Evolutionary conservation across 805 yeast genomes (phyloP), one percentile per base, ranked within the genome.

Genomic region (Ogataea pignaliae): DNA sequence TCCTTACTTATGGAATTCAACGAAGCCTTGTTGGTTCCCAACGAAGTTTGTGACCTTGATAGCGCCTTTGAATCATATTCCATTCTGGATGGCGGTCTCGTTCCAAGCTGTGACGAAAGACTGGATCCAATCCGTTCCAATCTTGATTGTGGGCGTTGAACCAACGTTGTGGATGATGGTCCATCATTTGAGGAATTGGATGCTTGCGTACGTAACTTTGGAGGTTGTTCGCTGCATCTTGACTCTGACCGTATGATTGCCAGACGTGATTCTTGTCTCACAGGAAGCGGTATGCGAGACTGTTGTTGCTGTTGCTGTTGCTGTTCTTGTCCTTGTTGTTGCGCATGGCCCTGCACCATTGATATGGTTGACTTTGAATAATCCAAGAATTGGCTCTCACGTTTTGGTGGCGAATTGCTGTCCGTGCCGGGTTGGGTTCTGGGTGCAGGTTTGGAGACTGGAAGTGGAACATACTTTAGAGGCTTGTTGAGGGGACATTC

Each of bases 271-370:
- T 57, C 56, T 4, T 59, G 53, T 18, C 61, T 47, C 12, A 36
- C 36, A 1, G 65, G 66, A 15, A 61, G 45, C 3, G 66, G 66
- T n/a, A 61, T 59, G 34, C 33, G 40, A 36, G 52, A 52, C 29
- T 18, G 17, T 29, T 29, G 33, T 21, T 21, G 26, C 4, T 21
- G 4, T 21, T 21, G 36, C 26, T 37, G 39, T 36, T 36, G n/a
- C n/a, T n/a, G n/a, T n/a, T n/a, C n/a, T n/a, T n/a, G n/a, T n/a
- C n/a, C n/a, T n/a, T n/a, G n/a, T n/a, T n/a, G n/a, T n/a, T n/a
- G n/a, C n/a, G n/a, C n/a, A n/a, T n/a, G n/a, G n/a, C n/a, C n/a
- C n/a, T n/a, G n/a, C n/a, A n/a, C n/a, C n/a, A n/a, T n/a, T n/a
- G n/a, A 29, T 18, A 17, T 29, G 12, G 37, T 37, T 17, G 37